phyloP scores from a whole-genome alignment of 192 early-diverging fungal species.

The Allomyces macrogynus region DNA sequence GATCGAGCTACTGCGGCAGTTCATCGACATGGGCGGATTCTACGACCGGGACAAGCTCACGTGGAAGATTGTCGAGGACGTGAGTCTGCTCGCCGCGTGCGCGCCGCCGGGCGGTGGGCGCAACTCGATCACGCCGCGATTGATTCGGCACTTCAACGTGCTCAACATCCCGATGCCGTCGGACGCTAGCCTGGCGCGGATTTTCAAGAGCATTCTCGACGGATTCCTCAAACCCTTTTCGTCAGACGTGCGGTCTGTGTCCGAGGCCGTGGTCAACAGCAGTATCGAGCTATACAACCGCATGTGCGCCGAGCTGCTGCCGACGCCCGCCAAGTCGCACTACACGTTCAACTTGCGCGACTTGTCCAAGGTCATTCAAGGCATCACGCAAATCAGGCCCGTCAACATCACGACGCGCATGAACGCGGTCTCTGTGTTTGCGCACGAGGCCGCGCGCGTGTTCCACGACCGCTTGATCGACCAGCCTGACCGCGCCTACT shows the following conservation, averaged over 20 bases:
- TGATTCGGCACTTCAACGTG: conserved; percentile 38
- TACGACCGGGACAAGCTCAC: conserved; percentile 36
- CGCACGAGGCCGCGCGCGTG: conserved; percentile 88
- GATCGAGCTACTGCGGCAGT: conserved; percentile 34
- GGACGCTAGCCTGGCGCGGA: conserved; percentile 25
- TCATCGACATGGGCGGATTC: conserved; percentile 31
- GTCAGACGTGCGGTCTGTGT: conserved; percentile 17
- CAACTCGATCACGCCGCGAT: conserved; percentile 27
- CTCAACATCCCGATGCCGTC: conserved; percentile 30
- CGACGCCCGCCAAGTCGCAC: conserved; percentile 38
- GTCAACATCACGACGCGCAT: conserved; percentile 58
- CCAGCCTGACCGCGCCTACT: conserved; percentile 74
- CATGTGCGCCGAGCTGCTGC: conserved; percentile 34
- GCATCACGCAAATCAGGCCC: conserved; percentile 47
- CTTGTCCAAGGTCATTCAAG: conserved; percentile 35
- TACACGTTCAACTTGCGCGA: conserved; percentile 40
- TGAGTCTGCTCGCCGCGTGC: conserved; percentile 29
- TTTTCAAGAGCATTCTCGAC: conserved; percentile 32
- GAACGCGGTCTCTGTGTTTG: conserved; percentile 84
- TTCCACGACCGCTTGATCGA: conserved; percentile 96
- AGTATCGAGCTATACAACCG: conserved; percentile 35
- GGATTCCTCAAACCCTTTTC: conserved; percentile 32
- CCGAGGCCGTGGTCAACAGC: conserved; percentile 31
- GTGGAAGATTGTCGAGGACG: conserved; percentile 34
- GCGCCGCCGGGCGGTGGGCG: conserved; percentile 37